Evolutionary conservation across 495 filamentous ascomycete genomes (phyloP).

Genomic region (Thermothielavioides terrestris): DNA sequence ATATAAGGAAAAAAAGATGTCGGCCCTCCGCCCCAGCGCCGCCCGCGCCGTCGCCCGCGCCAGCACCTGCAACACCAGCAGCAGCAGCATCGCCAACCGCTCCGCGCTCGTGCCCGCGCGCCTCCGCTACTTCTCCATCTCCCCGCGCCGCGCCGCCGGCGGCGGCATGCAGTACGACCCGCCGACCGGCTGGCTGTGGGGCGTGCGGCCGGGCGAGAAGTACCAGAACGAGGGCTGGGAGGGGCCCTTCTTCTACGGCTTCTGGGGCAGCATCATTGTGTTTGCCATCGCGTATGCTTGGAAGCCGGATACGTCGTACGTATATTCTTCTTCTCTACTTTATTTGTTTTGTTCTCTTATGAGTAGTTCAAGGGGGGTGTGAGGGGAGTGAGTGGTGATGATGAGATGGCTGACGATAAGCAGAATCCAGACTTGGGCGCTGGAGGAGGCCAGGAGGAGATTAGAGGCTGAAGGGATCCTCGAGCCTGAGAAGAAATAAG

Average conservation of each 20-base stretch:
- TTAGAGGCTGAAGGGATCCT: constrained; percentile 93
- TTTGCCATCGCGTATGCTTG: constrained; percentile 81
- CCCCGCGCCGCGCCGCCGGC: constrained; percentile 29
- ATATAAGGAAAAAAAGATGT: background rate
- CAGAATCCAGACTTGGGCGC: constrained; percentile 98
- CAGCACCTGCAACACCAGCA: background rate
- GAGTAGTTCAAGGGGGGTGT: background rate
- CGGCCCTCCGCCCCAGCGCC: constrained; percentile 6
- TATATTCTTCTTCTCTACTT: constrained; percentile 21
- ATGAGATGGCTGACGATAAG: constrained; percentile 12
- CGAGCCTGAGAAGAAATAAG: constrained; percentile 50
- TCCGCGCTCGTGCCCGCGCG: constrained; percentile 9
- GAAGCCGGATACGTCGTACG: constrained; percentile 98
- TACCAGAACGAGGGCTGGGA: constrained; percentile 96
- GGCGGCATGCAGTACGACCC: constrained; percentile 84
- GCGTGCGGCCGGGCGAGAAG: constrained; percentile 86
- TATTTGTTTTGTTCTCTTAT: background rate
- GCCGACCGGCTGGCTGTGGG: constrained; percentile 83
- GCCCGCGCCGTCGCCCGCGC: background rate
- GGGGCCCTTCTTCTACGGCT: constrained; percentile 76
- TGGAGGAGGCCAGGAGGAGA: constrained; percentile 89
- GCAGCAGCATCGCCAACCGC: constrained; percentile 14
- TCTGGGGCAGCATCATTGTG: constrained; percentile 70
- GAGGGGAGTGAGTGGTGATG: background rate
- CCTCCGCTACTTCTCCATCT: constrained; percentile 27